Evolutionary conservation across 768 basidiomycete species (phyloP), one percentile per base, ranked within the genome.

Genomic region (Multifurca ochricompacta): DNA sequence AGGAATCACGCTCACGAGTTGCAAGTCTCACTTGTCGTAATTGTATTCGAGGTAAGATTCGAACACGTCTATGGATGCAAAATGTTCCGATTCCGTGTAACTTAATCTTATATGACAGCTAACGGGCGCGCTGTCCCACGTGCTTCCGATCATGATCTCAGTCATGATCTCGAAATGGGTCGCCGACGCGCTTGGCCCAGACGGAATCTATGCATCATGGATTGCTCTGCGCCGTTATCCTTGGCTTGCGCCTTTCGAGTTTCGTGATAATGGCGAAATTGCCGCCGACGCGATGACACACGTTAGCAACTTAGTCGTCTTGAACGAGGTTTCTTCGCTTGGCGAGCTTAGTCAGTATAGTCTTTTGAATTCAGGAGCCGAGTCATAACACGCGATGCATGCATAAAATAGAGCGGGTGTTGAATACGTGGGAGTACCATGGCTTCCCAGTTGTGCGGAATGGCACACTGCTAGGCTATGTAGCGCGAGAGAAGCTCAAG

Each of bases 111-210:
- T n/a, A n/a, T n/a, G 9, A 14, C 35, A 86, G 83, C 71, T 87
- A n/a, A 87, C 85, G 19, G 85, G 85, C 13, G 85, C 85, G 3
- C 70, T 87, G 25, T 87, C 85, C 13, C 85, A 87, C 68, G 85
- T 87, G n/a, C 71, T 87, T 30, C 85, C 85, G 14, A 86, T 87
- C 65, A 87, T 87, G 85, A 80, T 87, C 42, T 81, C 79, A 51
- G 83, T 87, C 48, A 85, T 86, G 81, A 77, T 79, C 18, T 74
- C 83, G 7, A 87, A 87, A 70, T 87, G 81, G 81, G 81, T 87
- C 9, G 85, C 80, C 6, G 85, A 87, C 62, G 83, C 82, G 11
- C 72, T 84, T 51, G 80, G 79, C 3, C 77, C 76, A 56, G 82
- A 83, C 57, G 83, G 83, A 14, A 85, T 85, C 42, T 87, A 86